Evolutionary conservation across 768 basidiomycete genomes (phyloP), one percentile per base, ranked within the genome.

Genomic region (Phylloporus scabripes): DNA sequence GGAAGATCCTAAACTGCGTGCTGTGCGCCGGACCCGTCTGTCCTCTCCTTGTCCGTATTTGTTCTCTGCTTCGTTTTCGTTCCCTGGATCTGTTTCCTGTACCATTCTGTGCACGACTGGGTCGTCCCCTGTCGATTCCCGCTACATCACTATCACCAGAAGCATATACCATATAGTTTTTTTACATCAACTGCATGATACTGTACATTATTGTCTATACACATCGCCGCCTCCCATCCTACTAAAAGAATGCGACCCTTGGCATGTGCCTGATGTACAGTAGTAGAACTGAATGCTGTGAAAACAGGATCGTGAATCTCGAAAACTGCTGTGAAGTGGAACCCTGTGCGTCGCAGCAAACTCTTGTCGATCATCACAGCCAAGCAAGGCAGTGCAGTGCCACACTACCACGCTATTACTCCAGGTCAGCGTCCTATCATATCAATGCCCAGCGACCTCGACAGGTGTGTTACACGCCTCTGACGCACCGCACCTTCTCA

Each of bases 391-490:
- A 53, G 63, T 63, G 60, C 54, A 54, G 52, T 51, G 54, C 57
- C 61, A 64, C 61, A 49, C 23, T 63, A 36, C 61, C 61, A 57
- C 52, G 48, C 51, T 46, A 58, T 63, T 55, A 62, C 58, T 45
- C 38, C 49, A 65, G 65, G 55, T 65, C 62, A 65, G 63, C 62
- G 62, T 46, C 55, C 50, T 65, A 63, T 63, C 62, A 7, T 14
- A 21, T 15, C 37, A 28, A 42, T 79, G 79, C 72, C 78, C 31
- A 79, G 79, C 54, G 79, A 80, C 59, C 69, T 80, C 49, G 79
- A 80, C 66, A 74, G 73, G 78, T 79, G 62, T 70, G 76, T 66
- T 57, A 49, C 57, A 64, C 62, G 57, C 64, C 45, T 64, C 51
- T 64, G 54, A 55, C 55, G 46, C 64, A 66, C 42, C 17, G 52